Conservation (phyloP, 1,284 basidiomycete species). For the Malassezia vespertilionis region DNA sequence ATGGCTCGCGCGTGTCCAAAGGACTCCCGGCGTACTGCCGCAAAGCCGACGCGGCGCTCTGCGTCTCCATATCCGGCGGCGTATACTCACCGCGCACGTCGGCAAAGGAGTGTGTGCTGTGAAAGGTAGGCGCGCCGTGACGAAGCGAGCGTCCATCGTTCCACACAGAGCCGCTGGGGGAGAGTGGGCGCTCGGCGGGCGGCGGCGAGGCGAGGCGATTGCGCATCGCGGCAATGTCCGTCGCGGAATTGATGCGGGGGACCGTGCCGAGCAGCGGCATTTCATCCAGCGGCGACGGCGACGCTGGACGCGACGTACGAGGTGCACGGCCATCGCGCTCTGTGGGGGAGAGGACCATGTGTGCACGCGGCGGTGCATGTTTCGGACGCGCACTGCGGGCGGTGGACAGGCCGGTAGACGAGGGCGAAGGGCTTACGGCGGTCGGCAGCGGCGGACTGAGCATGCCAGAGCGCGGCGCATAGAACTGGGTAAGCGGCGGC, state of each 20-base stretch:
- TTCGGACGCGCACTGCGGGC: not conserved
- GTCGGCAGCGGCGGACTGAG: too few species aligned
- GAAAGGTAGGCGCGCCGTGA: too few species aligned
- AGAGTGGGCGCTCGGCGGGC: slow-evolving; percentile 1
- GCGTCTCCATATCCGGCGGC: slow-evolving; percentile 1
- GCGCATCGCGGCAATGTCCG: slow-evolving; percentile 2
- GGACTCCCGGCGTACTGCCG: not conserved
- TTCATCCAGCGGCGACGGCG: not conserved
- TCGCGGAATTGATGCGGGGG: slow-evolving; percentile 10
- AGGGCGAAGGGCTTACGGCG: too few species aligned
- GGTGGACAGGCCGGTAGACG: not conserved
- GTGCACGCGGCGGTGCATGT: slow-evolving; percentile 13
- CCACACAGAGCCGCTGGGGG: too few species aligned
- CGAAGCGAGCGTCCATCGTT: too few species aligned
- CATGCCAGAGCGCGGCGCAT: too few species aligned
- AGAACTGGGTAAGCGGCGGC: too few species aligned
- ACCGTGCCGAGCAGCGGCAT: not conserved
- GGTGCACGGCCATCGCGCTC: slow-evolving; percentile 10
- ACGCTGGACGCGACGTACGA: not conserved
- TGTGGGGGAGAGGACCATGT: slow-evolving; percentile 11
- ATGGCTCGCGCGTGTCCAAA: slow-evolving; percentile 12
- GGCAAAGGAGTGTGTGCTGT: too few species aligned
- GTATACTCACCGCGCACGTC: not conserved
- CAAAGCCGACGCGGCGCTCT: slow-evolving; percentile 1
- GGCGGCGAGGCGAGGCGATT: not conserved